Base-by-base conservation (phyloP, 2,329 filamentous ascomycete species). In the Penicillium sp. region DNA sequence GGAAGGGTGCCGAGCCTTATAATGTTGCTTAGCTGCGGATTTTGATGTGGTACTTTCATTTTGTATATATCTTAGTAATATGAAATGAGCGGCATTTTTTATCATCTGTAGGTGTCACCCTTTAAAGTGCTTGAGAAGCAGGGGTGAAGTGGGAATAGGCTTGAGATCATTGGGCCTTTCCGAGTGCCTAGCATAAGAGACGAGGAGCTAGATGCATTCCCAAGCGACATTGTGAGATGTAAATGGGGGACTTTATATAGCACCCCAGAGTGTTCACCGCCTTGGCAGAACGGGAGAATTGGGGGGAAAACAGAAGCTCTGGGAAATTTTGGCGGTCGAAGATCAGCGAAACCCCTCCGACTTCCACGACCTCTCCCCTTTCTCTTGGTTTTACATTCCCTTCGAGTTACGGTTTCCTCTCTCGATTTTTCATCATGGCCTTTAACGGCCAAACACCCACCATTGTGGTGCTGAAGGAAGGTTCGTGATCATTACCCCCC, bases 401-500 rank as follows among this genome's bases (percentile, higher is more conserved):
- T 45, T 60, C 53, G 43, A 54, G 55, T 54, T 55, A 56, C 48
- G 45, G 55, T 63, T 56, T 57, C 53, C 51, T 65, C 56, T 54
- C 58, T 61, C 43, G 60, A 64, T 64, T 60, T 69, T 69, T 26
- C 27, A 81, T 59, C 66, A 96, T 97, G 92, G 95, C 92, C 75
- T 97, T 97, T 81, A 91, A 91, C 80, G 92, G 92, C 75, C 93
- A 97, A 79, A 94, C 93, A 74, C 93, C 93, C 76, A 97, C 93
- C 69, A 97, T 97, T 76, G 91, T 97, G 78, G 92, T 97, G 81
- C 86, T 97, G 73, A 95, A 94, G 82, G 93, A 97, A 83, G 92
- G 92, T 95, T 74, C 75, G 88, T 82, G 56, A 18, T 29, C 20
- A 8, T 61, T 62, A 66, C 64, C 67, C 69, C 62, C 63, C 51